Conservation (phyloP, 2,329 filamentous ascomycete species). For the Xylaria sp. region DNA sequence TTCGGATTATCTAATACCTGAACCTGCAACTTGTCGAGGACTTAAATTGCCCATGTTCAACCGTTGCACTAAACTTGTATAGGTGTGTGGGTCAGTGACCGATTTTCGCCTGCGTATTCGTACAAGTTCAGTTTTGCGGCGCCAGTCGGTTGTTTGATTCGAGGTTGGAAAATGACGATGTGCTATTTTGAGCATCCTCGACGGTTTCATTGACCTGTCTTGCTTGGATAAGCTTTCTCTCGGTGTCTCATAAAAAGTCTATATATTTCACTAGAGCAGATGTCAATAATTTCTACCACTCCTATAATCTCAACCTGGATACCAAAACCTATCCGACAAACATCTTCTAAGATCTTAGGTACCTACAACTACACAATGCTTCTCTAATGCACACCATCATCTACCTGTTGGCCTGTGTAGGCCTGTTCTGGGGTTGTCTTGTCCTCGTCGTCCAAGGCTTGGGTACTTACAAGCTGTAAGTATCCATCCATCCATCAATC, state of each 20-base stretch:
- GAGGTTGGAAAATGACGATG: constrained; percentile 10
- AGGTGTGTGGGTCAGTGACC: neutral
- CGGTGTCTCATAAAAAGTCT: neutral
- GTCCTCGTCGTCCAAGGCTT: constrained; percentile 66
- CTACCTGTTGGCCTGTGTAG: constrained; percentile 56
- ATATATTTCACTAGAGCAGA: neutral
- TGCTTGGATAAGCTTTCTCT: neutral
- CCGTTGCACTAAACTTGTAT: too few species aligned
- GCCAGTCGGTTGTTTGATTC: neutral
- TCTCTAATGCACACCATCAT: constrained; percentile 45
- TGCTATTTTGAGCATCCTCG: neutral
- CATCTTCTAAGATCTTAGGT: neutral
- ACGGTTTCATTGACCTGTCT: neutral
- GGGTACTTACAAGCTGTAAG: constrained; percentile 67
- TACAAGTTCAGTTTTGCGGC: too few species aligned
- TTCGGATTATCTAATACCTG: neutral
- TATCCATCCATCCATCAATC: constrained; percentile 11
- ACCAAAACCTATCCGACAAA: neutral
- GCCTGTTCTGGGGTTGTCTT: constrained; percentile 63
- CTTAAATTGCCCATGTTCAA: too few species aligned
- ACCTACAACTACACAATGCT: constrained; percentile 32
- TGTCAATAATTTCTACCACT: too few species aligned
- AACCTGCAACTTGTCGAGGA: too few species aligned
- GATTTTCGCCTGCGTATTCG: neutral
- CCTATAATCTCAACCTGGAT: neutral